Conservation (phyloP, 148 eudicot genomes). For the Agrostemma githago region DNA sequence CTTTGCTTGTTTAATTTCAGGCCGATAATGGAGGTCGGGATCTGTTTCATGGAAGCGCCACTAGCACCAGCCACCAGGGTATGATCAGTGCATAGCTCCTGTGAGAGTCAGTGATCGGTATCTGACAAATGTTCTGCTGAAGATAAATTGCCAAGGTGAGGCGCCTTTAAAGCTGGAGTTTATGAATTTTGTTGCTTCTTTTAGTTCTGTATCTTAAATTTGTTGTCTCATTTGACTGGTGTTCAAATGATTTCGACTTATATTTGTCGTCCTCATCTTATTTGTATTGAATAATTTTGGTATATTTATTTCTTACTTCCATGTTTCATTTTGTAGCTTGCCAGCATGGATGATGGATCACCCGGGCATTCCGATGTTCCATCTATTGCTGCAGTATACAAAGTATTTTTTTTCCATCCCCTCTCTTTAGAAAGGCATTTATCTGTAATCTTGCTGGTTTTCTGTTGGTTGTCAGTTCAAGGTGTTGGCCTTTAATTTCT, state of each 20-base stretch:
- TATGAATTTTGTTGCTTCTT: background rate
- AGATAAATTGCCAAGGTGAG: slow-evolving; percentile 91
- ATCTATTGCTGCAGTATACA: slow-evolving; percentile 86
- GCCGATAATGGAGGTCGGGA: no score
- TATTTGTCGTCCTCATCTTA: no score
- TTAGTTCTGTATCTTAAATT: no score
- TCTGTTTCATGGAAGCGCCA: no score
- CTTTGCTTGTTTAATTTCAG: no score
- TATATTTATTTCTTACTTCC: slow-evolving; percentile 4
- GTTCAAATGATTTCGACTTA: background rate
- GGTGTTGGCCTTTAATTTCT: slow-evolving; percentile 72
- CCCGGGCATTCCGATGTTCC: slow-evolving; percentile 75
- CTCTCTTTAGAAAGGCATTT: background rate
- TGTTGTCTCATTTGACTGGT: no score
- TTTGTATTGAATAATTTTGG: no score
- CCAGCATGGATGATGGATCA: slow-evolving; percentile 77
- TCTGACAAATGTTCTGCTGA: slow-evolving; percentile 73
- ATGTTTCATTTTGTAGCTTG: slow-evolving; percentile 44
- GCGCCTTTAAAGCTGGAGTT: background rate
- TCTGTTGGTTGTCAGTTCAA: slow-evolving; percentile 65
- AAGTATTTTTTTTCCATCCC: background rate
- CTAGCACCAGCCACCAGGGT: no score
- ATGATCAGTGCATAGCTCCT: slow-evolving; percentile 86
- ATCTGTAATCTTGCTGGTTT: background rate
- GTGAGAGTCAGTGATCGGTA: slow-evolving; percentile 78